These are phyloP conservation scores for Fonsecaea multimorphosa DNA, from an alignment of 2,329 filamentous ascomycete species.

Conservation along the genomic window DNA sequence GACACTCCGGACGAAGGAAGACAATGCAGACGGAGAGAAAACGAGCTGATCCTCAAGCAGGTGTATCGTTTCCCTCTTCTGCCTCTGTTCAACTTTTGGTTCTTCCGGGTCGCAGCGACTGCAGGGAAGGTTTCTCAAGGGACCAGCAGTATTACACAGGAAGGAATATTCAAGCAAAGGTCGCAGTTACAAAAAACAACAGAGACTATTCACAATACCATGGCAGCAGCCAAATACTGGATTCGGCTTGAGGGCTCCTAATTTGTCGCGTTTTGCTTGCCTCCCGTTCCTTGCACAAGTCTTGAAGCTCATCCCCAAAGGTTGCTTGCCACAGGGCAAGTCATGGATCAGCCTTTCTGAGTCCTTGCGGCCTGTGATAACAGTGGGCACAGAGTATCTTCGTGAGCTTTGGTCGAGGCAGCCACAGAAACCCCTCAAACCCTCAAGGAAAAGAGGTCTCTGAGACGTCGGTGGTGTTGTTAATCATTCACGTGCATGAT, in stretches of 20 bases:
- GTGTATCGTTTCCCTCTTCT: background rate
- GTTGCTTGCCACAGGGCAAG: background rate
- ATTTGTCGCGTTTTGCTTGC: background rate
- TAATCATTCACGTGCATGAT: background rate
- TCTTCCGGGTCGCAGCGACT: background rate
- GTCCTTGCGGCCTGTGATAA: background rate
- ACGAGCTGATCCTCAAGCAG: slow-evolving; percentile 7
- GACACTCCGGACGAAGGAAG: background rate
- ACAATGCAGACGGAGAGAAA: background rate
- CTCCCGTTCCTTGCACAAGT: background rate
- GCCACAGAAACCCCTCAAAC: background rate
- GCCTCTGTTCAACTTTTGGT: background rate
- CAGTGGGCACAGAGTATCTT: background rate
- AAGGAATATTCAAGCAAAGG: background rate
- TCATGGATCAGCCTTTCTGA: too few relatives aligned
- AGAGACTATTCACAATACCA: slow-evolving; percentile 2
- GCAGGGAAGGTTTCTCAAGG: background rate
- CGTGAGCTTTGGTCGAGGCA: background rate
- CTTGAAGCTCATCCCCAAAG: background rate
- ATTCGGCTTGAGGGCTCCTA: background rate
- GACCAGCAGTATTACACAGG: background rate
- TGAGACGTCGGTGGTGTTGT: background rate
- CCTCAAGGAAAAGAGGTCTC: background rate
- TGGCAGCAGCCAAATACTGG: background rate
- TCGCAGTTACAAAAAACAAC: background rate